Conservation (phyloP, 2,329 filamentous ascomycete species). For the Verticillium zaregamsianum region DNA sequence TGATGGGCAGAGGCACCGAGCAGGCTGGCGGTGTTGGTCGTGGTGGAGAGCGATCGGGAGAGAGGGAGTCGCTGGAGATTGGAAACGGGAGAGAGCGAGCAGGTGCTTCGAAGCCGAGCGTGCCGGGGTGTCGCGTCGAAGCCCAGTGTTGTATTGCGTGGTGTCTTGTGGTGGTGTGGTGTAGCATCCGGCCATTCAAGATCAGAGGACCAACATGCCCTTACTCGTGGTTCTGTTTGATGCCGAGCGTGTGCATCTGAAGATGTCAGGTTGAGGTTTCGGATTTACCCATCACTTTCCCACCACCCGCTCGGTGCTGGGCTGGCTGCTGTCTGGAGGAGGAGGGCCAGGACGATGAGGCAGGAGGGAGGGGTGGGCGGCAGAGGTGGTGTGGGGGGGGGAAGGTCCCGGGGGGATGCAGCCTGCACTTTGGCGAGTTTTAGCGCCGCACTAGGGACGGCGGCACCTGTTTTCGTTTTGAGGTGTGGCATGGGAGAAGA, state of each 20-base stretch:
- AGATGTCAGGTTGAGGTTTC: neutral
- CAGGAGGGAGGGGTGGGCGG: neutral
- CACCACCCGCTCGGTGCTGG: neutral
- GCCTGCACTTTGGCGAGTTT: neutral
- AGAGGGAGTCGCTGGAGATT: neutral
- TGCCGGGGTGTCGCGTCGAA: neutral
- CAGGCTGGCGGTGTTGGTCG: neutral
- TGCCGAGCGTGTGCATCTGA: neutral
- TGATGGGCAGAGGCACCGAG: neutral
- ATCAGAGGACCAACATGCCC: neutral
- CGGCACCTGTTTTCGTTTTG: neutral
- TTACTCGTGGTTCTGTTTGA: neutral
- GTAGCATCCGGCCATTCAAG: neutral
- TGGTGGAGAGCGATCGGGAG: neutral
- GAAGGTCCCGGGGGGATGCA: neutral
- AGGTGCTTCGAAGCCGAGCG: neutral
- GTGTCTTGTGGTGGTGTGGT: too few relatives aligned
- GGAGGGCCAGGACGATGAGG: neutral
- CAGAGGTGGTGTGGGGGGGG: neutral
- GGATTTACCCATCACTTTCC: neutral
- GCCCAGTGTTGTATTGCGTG: too few relatives aligned
- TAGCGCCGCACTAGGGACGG: neutral
- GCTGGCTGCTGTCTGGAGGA: neutral
- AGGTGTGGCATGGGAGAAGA: neutral
- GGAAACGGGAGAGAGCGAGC: neutral